phyloP scores from a whole-genome alignment of 768 basidiomycete species.

The Dendrothele bispora region DNA sequence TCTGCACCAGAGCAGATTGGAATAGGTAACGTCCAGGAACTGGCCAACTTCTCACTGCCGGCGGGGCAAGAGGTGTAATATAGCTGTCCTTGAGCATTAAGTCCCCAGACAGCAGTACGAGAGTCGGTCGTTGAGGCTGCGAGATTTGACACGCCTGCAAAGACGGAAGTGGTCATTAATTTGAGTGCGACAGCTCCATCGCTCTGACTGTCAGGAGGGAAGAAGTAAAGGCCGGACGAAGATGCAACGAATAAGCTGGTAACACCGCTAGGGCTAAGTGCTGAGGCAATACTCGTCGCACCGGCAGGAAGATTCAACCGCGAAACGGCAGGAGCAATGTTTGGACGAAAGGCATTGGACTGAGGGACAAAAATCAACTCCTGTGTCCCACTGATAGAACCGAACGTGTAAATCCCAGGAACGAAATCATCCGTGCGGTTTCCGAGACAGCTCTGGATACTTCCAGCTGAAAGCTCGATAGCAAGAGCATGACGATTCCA shows the following conservation, averaged over 20 bases:
- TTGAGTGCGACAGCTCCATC: not conserved
- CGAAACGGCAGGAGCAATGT: not conserved
- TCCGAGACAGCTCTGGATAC: not conserved
- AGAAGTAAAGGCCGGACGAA: not conserved
- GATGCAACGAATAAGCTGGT: not conserved
- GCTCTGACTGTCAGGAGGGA: not conserved
- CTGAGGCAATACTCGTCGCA: not conserved
- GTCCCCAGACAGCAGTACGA: not conserved
- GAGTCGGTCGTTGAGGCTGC: not conserved
- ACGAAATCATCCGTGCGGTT: not conserved
- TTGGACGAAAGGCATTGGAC: not conserved
- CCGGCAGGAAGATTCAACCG: not conserved
- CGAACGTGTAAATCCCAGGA: not conserved
- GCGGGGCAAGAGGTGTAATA: not conserved
- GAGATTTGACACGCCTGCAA: not conserved
- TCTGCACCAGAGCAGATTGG: not conserved
- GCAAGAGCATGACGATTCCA: not conserved
- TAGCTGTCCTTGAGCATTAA: not conserved
- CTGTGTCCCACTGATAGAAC: not conserved
- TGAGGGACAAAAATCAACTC: not conserved
- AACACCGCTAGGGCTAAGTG: not conserved
- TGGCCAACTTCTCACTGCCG: not conserved
- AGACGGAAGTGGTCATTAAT: not conserved
- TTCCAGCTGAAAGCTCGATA: not conserved
- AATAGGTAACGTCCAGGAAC: not conserved